These are phyloP conservation scores for Wallacemonas sp. DNA, from an alignment of 208 protist species.

Conservation along the genomic window DNA sequence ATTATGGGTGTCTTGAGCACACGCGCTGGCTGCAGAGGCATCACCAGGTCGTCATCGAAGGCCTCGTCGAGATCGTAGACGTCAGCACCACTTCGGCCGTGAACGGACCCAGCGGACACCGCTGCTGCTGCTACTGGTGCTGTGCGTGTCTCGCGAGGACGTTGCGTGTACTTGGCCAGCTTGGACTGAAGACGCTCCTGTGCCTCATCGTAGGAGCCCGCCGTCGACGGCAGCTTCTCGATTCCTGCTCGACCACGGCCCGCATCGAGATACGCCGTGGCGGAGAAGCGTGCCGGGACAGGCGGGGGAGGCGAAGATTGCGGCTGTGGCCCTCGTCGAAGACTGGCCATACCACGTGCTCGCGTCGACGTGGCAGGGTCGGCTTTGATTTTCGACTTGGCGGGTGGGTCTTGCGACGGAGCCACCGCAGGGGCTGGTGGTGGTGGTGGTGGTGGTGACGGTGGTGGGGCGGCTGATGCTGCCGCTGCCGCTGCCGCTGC, in stretches of 20 bases:
- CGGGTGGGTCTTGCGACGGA: not conserved
- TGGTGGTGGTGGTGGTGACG: too few species aligned
- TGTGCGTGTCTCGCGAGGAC: not conserved
- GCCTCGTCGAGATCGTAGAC: not conserved
- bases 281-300: not conserved
- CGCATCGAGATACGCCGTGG: slow-evolving; percentile 1
- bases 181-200: slow-evolving; percentile 4
- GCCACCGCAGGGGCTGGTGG: too few species aligned
- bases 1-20: not conserved
- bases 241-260: not conserved
- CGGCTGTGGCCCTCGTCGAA: not conserved
- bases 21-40: not conserved
- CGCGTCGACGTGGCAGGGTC: not conserved
- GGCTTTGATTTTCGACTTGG: not conserved
- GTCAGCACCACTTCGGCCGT: too few species aligned
- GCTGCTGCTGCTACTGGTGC: not conserved
- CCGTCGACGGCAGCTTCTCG: not conserved
- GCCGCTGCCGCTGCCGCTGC: not conserved
- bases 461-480: too few species aligned
- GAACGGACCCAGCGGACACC: not conserved
- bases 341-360: not conserved
- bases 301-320: not conserved
- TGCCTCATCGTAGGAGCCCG: slow-evolving; percentile 10
- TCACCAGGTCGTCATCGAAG: not conserved
- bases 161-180: slow-evolving; percentile 13